Evolutionary conservation across 2,329 filamentous ascomycete genomes (phyloP).

Genomic region (Sporothrix brasiliensis): DNA sequence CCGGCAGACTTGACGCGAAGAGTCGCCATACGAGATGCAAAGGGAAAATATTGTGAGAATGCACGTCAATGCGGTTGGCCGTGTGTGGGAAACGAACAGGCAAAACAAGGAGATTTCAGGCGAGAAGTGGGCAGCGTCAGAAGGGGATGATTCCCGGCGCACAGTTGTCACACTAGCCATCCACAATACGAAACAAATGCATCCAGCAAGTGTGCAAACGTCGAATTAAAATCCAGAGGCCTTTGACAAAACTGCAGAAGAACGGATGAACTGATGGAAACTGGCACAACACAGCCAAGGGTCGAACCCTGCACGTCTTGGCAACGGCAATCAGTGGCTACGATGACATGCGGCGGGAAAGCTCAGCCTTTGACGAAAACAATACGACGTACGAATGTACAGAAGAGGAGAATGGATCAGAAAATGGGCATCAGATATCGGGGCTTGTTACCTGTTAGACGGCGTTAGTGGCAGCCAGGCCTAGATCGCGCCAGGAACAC

Average conservation of each 20-base stretch:
- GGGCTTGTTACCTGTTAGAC: neutral
- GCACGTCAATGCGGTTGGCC: neutral
- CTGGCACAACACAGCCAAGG: conserved; percentile 5
- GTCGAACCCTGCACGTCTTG: conserved; percentile 16
- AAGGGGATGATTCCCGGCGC: neutral
- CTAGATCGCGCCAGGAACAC: neutral
- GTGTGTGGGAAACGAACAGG: neutral
- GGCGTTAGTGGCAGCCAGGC: neutral
- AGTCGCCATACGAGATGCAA: neutral
- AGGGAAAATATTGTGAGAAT: too few relatives aligned
- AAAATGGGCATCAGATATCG: neutral
- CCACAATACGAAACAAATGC: neutral
- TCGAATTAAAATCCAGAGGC: neutral
- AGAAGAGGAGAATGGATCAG: neutral
- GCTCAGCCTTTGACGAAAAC: neutral
- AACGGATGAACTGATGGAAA: neutral
- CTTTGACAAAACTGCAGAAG: neutral
- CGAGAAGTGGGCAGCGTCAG: neutral
- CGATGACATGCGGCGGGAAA: conserved; percentile 5
- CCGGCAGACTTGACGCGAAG: neutral
- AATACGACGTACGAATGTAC: neutral
- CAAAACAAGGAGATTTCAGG: conserved; percentile 19
- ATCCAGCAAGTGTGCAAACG: too few relatives aligned
- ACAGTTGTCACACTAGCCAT: neutral
- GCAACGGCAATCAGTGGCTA: conserved; percentile 17